phyloP scores from a whole-genome alignment of 2,329 filamentous ascomycete species.

The Hymenoscyphus infarciens region DNA sequence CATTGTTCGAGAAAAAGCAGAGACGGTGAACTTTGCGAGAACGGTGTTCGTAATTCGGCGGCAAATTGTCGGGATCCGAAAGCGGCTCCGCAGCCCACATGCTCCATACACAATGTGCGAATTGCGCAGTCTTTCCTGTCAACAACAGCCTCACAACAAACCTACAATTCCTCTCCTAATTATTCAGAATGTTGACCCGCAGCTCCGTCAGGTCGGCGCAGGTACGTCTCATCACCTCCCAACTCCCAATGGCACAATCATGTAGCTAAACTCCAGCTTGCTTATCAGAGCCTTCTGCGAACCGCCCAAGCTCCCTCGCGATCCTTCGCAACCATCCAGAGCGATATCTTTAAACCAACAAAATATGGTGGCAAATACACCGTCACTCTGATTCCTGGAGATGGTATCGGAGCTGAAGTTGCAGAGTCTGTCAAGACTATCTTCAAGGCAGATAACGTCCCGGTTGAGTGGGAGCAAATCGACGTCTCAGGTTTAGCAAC shows the following conservation, averaged over 20 bases:
- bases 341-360: conserved; percentile 99
- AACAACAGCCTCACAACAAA: conserved; percentile 9
- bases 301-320: conserved; percentile 30
- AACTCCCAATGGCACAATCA: conserved; percentile 27
- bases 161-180: conserved; percentile 19
- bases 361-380: conserved; percentile 97
- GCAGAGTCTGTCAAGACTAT: conserved; percentile 98
- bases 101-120: conserved; percentile 8
- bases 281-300: conserved; percentile 37
- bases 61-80: neutral
- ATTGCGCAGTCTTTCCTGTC: conserved; percentile 7
- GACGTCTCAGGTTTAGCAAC: conserved; percentile 89
- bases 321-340: conserved; percentile 74
- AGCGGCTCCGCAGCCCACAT: neutral
- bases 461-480: conserved; percentile 97
- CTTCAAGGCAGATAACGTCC: conserved; percentile 99
- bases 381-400: conserved; percentile 95
- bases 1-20: too few relatives aligned
- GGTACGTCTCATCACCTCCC: conserved; percentile 36
- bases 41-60: neutral
- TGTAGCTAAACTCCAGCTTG: conserved; percentile 26
- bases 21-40: too few relatives aligned
- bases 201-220: conserved; percentile 42
- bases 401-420: conserved; percentile 97
- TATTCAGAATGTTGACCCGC: conserved; percentile 33